Base-by-base conservation (phyloP, 305 asterid genomes). In the Petunia hybrid region DNA sequence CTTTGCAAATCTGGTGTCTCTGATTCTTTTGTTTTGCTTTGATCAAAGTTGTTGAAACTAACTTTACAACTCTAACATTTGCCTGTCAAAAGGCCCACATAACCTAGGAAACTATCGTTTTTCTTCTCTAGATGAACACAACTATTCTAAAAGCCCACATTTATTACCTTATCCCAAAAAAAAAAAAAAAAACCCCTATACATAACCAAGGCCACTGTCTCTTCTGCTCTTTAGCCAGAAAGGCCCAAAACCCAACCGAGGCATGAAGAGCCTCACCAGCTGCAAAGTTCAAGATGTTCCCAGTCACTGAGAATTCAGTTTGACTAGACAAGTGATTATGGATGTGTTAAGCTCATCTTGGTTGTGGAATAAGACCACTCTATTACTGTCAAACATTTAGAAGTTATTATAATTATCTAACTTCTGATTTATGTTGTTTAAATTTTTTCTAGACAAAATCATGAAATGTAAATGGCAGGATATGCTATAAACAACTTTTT, bases 401-500 rank as follows among this genome's bases (percentile, higher is more conserved):
- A 40, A 66, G 73, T 66, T 66, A 41, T 40, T 14, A n/a, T 40
- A 14, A 14, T 66, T 66, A 12, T 10, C 6, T 22, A 22, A 31
- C 12, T 10, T 71, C 22, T 35, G 40, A 9, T 46, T 48, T 51
- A 48, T 48, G 57, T 14, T 51, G 45, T 35, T 73, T 31, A 31
- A 12, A 45, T 31, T 46, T 48, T 38, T 73, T 48, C 78, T 35
- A 35, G 62, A 35, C 62, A 35, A 13, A 35, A 48, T 35, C 13
- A 51, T 73, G 63, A 73, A 70, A 35, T 71, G 45, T 38, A 48
- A 46, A 35, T 35, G 59, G 45, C 62, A 48, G 63, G 48, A 35
- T 73, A 35, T 73, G 78, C 31, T 73, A 35, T 71, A 66, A 68
- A 8, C 38, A 68, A 14, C 35, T 62, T 31, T 73, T 71, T 57